A percentile compares a stretch with the other conserved stretches of the same genome.
phyloP scores from a whole-genome alignment of 768 basidiomycete species.

The Brasilioporus rufonigricans region DNA sequence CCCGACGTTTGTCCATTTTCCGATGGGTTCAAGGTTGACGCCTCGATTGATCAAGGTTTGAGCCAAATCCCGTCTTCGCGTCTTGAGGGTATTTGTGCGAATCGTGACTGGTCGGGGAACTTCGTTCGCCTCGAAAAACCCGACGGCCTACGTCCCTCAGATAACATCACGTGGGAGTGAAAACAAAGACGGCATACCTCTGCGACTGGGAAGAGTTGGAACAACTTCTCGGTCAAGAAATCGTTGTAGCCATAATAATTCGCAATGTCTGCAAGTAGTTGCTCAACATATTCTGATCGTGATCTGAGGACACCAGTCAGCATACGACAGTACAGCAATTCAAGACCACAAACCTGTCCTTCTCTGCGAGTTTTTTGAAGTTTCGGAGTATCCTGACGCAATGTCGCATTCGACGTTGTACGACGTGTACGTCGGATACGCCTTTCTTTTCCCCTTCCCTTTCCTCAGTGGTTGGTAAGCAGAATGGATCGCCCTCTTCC shows the following conservation, averaged over 20 bases:
- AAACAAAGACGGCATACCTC: constrained; percentile 56
- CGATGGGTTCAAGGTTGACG: constrained; percentile 96
- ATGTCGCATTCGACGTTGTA: constrained; percentile 78
- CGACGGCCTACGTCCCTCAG: constrained; percentile 66
- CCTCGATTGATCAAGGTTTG: constrained; percentile 93
- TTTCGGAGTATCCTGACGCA: constrained; percentile 70
- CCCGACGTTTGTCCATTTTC: constrained; percentile 99
- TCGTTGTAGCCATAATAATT: constrained; percentile 98
- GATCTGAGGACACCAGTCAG: constrained; percentile 47
- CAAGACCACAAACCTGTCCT: constrained; percentile 50
- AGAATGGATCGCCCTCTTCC: constrained; percentile 44
- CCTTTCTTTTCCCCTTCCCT: constrained; percentile 66
- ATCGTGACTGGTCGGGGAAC: constrained; percentile 95
- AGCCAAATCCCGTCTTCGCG: constrained; percentile 89
- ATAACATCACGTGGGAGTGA: neutral
- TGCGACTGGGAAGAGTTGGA: constrained; percentile 86
- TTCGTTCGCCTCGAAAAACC: constrained; percentile 98
- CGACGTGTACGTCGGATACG: constrained; percentile 69
- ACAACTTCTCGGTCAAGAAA: constrained; percentile 91
- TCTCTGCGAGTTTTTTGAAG: constrained; percentile 65
- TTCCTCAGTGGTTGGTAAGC: constrained; percentile 68
- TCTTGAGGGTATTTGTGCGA: constrained; percentile 93
- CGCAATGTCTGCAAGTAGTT: constrained; percentile 84
- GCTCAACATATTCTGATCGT: constrained; percentile 86
- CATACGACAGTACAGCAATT: neutral